A percentile compares a stretch with the other conserved stretches of the same genome.
phyloP scores from a whole-genome alignment of 2,329 filamentous ascomycete genomes.

The Rutstroemia sp. region DNA sequence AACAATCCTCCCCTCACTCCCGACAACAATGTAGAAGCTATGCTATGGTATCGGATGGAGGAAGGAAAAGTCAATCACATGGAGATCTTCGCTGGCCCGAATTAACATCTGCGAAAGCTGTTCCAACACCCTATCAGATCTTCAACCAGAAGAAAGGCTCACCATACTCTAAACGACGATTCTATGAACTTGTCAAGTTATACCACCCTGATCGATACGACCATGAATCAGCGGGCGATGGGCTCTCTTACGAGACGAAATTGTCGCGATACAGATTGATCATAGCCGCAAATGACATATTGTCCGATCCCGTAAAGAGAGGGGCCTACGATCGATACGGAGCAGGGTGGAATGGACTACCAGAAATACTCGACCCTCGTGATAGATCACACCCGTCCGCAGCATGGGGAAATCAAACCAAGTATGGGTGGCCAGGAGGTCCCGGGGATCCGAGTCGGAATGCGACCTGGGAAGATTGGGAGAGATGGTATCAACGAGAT shows the following conservation, averaged over 20 bases:
- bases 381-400: constrained; percentile 24
- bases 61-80: constrained; percentile 31
- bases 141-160: constrained; percentile 53
- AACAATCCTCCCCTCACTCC: constrained; percentile 9
- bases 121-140: constrained; percentile 79
- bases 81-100: constrained; percentile 27
- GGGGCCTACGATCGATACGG: constrained; percentile 77
- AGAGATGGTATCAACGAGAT: constrained; percentile 61
- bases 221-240: constrained; percentile 32
- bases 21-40: constrained; percentile 28
- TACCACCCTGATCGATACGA: constrained; percentile 78
- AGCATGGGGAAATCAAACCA: constrained; percentile 16
- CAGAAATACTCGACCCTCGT: constrained; percentile 27
- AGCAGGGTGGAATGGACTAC: constrained; percentile 63
- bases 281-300: constrained; percentile 78
- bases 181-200: constrained; percentile 87
- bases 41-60: constrained; percentile 31
- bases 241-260: constrained; percentile 52
- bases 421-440: constrained; percentile 22
- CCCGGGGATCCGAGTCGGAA: constrained; percentile 52
- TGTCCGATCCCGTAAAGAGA: constrained; percentile 73
- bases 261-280: constrained; percentile 88
- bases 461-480: constrained; percentile 98
- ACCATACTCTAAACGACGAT: constrained; percentile 74
- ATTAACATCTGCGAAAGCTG: constrained; percentile 20